These are phyloP conservation scores for Malassezia brasiliensis DNA, from an alignment of 1,284 basidiomycete species.

Conservation along the genomic window DNA sequence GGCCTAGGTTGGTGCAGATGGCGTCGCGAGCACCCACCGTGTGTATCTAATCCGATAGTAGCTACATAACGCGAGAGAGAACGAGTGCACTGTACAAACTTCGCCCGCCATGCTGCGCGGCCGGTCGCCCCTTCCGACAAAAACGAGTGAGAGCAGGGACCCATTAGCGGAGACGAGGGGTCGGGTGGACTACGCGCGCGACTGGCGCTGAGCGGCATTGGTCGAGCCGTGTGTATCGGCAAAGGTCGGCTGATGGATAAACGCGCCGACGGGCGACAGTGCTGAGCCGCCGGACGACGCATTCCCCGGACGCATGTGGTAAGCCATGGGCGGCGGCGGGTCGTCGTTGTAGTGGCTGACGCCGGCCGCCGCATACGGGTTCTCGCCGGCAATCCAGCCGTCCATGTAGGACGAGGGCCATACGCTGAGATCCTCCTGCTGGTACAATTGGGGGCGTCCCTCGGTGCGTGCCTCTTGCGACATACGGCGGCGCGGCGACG, in stretches of 20 bases:
- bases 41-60: no score
- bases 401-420: conserved; percentile 7
- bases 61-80: no score
- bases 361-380: conserved; percentile 14
- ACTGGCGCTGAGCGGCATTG: not conserved
- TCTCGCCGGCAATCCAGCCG: conserved; percentile 8
- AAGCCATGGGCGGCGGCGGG: conserved; percentile 8
- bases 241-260: not conserved
- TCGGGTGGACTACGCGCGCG: not conserved
- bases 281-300: not conserved
- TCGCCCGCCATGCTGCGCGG: no score
- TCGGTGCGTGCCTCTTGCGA: not conserved
- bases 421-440: not conserved
- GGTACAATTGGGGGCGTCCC: not conserved
- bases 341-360: conserved; percentile 12
- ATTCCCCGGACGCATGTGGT: conserved; percentile 17
- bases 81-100: no score
- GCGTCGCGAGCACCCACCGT: no score
- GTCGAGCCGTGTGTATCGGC: not conserved
- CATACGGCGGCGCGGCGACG: not conserved
- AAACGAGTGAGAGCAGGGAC: no score
- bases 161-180: no score
- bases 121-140: no score
- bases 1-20: no score
- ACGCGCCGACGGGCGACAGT: conserved; percentile 13